Conservation (phyloP, 352 stramenopile genomes). For the Paralagenidium karlingii region DNA sequence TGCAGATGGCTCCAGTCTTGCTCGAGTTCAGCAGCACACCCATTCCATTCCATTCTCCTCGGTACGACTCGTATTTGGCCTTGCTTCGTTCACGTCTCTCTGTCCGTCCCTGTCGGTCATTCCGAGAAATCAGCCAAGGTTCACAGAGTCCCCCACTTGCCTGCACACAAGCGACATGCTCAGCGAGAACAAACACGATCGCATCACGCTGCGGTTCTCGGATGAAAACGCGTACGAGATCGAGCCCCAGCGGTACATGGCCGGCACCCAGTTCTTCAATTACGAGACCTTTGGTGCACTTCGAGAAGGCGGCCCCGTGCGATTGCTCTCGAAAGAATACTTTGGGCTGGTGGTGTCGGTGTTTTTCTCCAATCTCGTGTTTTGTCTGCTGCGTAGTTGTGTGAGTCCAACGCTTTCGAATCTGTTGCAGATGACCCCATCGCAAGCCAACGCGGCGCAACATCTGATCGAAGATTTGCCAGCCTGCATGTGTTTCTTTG, state of each 20-base stretch:
- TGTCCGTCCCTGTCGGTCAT: no score
- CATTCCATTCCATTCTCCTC: no score
- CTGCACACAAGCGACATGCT: no score
- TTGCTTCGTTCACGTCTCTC: no score
- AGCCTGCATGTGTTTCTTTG: slow-evolving; percentile 16
- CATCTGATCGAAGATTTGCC: slow-evolving; percentile 4
- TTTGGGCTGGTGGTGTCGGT: slow-evolving; percentile 9
- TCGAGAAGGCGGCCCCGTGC: slow-evolving; percentile 11
- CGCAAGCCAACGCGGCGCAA: not conserved
- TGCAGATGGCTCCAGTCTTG: no score
- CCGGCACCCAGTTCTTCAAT: slow-evolving; percentile 20
- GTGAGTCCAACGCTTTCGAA: not conserved
- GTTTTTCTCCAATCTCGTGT: not conserved
- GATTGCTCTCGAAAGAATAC: slow-evolving; percentile 16
- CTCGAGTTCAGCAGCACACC: no score
- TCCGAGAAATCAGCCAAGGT: no score
- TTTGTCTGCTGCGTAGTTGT: not conserved
- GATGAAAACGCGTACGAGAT: no score
- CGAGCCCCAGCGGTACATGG: slow-evolving; percentile 18
- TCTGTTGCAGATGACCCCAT: not conserved
- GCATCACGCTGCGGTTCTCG: no score
- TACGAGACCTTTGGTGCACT: slow-evolving; percentile 19
- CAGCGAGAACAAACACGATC: no score
- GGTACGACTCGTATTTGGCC: no score
- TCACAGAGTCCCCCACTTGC: no score